A percentile compares a stretch with the other conserved stretches of the same genome.
Conservation (phyloP, 139 green algal genomes). For the Choricystis sp. region DNA sequence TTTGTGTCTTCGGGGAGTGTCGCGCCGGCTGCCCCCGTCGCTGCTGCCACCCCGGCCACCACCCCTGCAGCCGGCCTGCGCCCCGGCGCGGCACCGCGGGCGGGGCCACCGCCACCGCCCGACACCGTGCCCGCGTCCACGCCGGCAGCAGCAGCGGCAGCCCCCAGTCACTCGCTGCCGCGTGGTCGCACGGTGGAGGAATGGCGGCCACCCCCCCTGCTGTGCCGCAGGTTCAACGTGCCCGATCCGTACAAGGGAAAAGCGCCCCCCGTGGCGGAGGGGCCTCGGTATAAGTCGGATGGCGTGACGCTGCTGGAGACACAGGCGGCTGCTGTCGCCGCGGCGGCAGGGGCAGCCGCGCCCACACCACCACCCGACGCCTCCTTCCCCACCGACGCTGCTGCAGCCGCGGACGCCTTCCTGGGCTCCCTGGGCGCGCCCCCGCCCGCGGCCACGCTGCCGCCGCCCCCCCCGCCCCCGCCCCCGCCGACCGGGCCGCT, state of each 20-base stretch:
- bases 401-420: neutral
- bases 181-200: slow-evolving; percentile 38
- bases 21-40: too few species aligned
- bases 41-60: too few species aligned
- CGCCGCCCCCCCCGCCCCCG: too few species aligned
- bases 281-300: neutral
- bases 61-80: too few species aligned
- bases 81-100: neutral
- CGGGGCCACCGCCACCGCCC: neutral
- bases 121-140: neutral
- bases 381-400: too few species aligned
- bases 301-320: neutral
- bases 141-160: slow-evolving; percentile 7
- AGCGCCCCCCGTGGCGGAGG: slow-evolving; percentile 1
- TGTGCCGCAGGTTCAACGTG: slow-evolving; percentile 88
- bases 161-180: too few species aligned
- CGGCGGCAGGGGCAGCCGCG: too few species aligned
- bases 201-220: slow-evolving; percentile 71
- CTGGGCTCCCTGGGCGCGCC: neutral
- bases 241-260: slow-evolving; percentile 57
- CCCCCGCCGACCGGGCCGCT: too few species aligned
- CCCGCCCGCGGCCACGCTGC: too few species aligned
- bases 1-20: too few species aligned
- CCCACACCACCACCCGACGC: too few species aligned
- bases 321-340: neutral